These are phyloP conservation scores for Neurospora africana DNA, from an alignment of 495 filamentous ascomycete genomes.

Conservation along the genomic window DNA sequence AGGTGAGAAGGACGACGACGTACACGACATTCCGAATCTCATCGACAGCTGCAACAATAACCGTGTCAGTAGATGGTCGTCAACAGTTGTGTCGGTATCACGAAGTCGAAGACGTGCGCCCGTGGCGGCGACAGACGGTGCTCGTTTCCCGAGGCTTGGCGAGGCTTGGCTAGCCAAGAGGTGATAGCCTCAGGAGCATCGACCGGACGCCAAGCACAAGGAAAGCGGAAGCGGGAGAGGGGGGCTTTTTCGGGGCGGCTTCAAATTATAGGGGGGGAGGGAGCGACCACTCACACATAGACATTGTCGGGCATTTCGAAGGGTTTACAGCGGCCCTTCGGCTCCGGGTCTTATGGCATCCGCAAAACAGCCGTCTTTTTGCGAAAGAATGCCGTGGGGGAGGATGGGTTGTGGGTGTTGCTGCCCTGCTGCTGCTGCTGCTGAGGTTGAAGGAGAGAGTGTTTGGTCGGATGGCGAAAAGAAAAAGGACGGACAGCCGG, in stretches of 20 bases:
- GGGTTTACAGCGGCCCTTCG: conserved; percentile 2
- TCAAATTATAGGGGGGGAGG: not conserved
- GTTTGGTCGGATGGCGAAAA: not conserved
- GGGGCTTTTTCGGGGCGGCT: not conserved
- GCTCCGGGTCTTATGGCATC: not conserved
- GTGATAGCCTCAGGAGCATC: conserved; percentile 7
- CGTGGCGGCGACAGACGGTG: not conserved
- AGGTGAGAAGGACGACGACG: conserved; percentile 5
- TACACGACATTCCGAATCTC: conserved; percentile 32
- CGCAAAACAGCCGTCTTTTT: not conserved
- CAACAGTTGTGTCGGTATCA: not conserved
- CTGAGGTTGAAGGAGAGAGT: not conserved
- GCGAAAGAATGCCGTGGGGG: not conserved
- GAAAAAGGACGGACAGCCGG: not conserved
- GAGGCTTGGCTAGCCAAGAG: conserved; percentile 25
- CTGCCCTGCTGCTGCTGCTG: not conserved
- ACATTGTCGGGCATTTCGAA: conserved; percentile 21
- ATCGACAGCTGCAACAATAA: conserved; percentile 22
- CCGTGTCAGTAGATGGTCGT: conserved; percentile 15
- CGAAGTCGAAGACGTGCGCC: not conserved
- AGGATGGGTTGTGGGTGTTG: not conserved
- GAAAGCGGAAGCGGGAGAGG: conserved; percentile 6
- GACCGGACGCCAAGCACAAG: not conserved
- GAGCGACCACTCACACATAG: conserved; percentile 15
- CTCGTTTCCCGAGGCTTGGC: conserved; percentile 24